Evolutionary conservation across 495 filamentous ascomycete genomes (phyloP).

Genomic region (Lasiosphaeria miniovina): DNA sequence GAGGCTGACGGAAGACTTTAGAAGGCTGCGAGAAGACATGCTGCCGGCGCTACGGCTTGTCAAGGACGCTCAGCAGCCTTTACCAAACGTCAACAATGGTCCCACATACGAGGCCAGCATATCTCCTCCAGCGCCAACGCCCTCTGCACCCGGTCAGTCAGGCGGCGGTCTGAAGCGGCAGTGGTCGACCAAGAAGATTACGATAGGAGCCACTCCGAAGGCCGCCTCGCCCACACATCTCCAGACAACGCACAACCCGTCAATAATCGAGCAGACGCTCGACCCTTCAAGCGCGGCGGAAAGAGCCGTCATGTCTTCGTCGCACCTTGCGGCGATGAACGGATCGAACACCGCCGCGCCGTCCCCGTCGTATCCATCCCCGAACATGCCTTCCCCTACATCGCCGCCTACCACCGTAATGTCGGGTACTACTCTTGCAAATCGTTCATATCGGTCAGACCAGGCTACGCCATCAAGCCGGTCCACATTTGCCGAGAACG

Average conservation of each 20-base stretch:
- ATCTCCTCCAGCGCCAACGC: slow-evolving; percentile 51
- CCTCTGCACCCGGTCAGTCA: slow-evolving; percentile 34
- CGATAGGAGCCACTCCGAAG: slow-evolving; percentile 78
- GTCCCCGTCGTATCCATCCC: slow-evolving; percentile 62
- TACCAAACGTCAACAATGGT: slow-evolving; percentile 57
- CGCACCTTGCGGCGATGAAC: slow-evolving; percentile 72
- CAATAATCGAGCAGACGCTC: slow-evolving; percentile 53
- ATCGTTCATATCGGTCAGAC: slow-evolving; percentile 51
- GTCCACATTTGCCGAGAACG: slow-evolving; percentile 47
- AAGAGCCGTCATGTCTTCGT: slow-evolving; percentile 66
- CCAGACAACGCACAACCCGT: slow-evolving; percentile 53
- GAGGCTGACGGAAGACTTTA: slow-evolving; percentile 78
- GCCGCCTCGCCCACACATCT: slow-evolving; percentile 73
- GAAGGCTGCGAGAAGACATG: slow-evolving; percentile 81
- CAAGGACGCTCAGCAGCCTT: slow-evolving; percentile 85
- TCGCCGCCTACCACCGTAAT: slow-evolving; percentile 56
- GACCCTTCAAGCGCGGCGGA: slow-evolving; percentile 53
- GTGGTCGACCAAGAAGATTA: slow-evolving; percentile 89
- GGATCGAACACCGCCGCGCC: slow-evolving; percentile 50
- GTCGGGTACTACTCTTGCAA: slow-evolving; percentile 49
- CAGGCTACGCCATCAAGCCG: slow-evolving; percentile 46
- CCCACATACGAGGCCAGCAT: slow-evolving; percentile 45
- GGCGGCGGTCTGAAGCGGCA: slow-evolving; percentile 58
- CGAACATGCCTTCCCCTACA: slow-evolving; percentile 78
- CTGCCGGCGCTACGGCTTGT: slow-evolving; percentile 83